Evolutionary conservation across 1,284 basidiomycete genomes (phyloP).

Genomic region (Ustanciosporium gigantosporum): DNA sequence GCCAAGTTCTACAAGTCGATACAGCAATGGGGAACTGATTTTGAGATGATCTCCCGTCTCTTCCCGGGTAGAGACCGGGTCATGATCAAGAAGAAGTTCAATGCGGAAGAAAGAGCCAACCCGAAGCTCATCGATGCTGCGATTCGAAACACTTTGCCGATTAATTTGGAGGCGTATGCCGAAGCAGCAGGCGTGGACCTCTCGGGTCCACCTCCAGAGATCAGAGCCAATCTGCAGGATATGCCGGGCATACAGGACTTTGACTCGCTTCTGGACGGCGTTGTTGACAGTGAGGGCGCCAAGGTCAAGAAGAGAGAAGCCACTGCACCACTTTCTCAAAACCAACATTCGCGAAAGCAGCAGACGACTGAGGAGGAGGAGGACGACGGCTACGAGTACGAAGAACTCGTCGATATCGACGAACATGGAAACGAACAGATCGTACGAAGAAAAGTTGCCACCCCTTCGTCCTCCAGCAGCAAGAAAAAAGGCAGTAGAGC

Average conservation of each 20-base stretch:
- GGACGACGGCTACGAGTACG: slow-evolving; percentile 39
- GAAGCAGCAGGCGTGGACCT: slow-evolving; percentile 53
- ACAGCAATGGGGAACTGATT: slow-evolving; percentile 85
- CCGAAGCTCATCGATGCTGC: slow-evolving; percentile 61
- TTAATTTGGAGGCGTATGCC: slow-evolving; percentile 57
- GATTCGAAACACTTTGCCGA: slow-evolving; percentile 45
- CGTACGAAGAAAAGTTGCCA: slow-evolving; percentile 14
- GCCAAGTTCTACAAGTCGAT: slow-evolving; percentile 81
- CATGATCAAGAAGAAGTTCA: slow-evolving; percentile 88
- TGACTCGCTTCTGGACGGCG: slow-evolving; percentile 3
- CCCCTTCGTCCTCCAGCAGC: too few species aligned
- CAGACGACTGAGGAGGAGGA: slow-evolving; percentile 26
- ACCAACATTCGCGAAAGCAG: too few species aligned
- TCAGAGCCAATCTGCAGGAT: slow-evolving; percentile 37
- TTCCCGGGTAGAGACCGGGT: slow-evolving; percentile 82
- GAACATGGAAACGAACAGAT: slow-evolving; percentile 40
- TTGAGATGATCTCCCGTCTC: slow-evolving; percentile 83
- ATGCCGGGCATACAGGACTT: slow-evolving; percentile 13
- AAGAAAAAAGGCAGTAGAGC: slow-evolving; percentile 21
- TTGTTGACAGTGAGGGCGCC: not conserved
- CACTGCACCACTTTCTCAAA: slow-evolving; percentile 5
- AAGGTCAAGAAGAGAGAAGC: slow-evolving; percentile 26
- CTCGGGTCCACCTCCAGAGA: slow-evolving; percentile 53
- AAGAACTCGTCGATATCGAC: slow-evolving; percentile 44
- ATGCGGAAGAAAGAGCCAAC: slow-evolving; percentile 79